Conservation (phyloP, 1,284 basidiomycete genomes). For the Pyrrhoderma lamaoense region DNA sequence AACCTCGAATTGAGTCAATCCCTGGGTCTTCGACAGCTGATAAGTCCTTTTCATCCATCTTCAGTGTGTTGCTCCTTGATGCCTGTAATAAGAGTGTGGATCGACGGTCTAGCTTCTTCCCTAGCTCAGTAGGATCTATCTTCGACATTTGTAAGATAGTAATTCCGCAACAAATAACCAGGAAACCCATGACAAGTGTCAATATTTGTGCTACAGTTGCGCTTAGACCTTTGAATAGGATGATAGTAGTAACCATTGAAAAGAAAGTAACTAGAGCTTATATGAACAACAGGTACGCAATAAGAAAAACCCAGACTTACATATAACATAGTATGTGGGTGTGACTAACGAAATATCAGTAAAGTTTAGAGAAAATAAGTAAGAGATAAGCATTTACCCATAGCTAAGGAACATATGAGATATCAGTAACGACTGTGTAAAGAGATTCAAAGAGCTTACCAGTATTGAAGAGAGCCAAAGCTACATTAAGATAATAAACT, state of each 20-base stretch:
- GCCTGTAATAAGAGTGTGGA: constrained; percentile 83
- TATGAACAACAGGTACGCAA: background rate
- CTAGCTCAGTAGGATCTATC: constrained; percentile 40
- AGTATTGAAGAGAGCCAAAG: constrained; percentile 61
- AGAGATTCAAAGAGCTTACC: constrained; percentile 25
- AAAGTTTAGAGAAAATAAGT: constrained; percentile 10
- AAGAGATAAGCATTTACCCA: constrained; percentile 25
- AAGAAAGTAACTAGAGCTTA: constrained; percentile 39
- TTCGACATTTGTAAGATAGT: constrained; percentile 65
- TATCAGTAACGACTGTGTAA: constrained; percentile 1
- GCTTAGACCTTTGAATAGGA: constrained; percentile 57
- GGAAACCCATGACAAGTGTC: constrained; percentile 56
- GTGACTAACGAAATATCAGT: constrained; percentile 34
- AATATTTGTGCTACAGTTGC: constrained; percentile 46
- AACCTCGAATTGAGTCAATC: constrained; percentile 83
- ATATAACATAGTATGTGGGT: constrained; percentile 56
- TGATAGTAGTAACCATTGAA: constrained; percentile 44
- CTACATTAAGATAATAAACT: constrained; percentile 66
- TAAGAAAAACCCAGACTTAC: constrained; percentile 21
- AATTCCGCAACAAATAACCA: constrained; percentile 49
- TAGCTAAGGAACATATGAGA: constrained; percentile 20
- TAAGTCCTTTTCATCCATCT: constrained; percentile 51
- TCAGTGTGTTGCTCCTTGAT: constrained; percentile 57
- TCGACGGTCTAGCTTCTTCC: constrained; percentile 65
- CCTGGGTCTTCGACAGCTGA: constrained; percentile 68